These are phyloP conservation scores for Trichoderma semiorbis DNA, from an alignment of 2,329 filamentous ascomycete species.

Conservation along the genomic window DNA sequence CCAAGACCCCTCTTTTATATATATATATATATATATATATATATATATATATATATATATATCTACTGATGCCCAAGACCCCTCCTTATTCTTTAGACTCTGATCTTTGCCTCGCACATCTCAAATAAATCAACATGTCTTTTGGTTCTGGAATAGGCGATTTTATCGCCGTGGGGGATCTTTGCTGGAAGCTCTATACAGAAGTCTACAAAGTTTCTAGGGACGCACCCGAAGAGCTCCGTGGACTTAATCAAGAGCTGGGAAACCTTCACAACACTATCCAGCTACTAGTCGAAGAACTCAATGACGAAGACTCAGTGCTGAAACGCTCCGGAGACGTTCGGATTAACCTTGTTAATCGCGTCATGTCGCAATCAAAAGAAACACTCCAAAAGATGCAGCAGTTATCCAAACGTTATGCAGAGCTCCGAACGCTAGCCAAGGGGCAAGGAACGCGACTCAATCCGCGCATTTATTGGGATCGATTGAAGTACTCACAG, in stretches of 20 bases:
- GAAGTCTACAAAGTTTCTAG: slow-evolving; percentile 4
- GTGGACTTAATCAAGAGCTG: background rate
- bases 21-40: no score
- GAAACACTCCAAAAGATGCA: background rate
- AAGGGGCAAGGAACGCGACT: background rate
- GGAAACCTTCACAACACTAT: background rate
- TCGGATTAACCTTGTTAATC: background rate
- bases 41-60: background rate
- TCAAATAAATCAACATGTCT: background rate
- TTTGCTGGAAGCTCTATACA: background rate
- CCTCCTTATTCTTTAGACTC: background rate
- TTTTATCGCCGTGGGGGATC: background rate
- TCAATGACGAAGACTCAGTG: background rate
- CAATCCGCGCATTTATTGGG: background rate
- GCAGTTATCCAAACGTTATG: background rate
- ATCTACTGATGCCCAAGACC: background rate
- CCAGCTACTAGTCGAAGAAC: background rate
- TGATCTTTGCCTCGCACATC: background rate
- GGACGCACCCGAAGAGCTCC: background rate
- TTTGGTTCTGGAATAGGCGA: background rate
- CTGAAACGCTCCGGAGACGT: background rate
- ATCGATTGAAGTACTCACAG: background rate
- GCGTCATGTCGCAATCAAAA: background rate
- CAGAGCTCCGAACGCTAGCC: background rate
- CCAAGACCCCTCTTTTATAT: no score